Evolutionary conservation across 169 alveolate genomes (phyloP).

Genomic region (Cyclospora cayetanensis): DNA sequence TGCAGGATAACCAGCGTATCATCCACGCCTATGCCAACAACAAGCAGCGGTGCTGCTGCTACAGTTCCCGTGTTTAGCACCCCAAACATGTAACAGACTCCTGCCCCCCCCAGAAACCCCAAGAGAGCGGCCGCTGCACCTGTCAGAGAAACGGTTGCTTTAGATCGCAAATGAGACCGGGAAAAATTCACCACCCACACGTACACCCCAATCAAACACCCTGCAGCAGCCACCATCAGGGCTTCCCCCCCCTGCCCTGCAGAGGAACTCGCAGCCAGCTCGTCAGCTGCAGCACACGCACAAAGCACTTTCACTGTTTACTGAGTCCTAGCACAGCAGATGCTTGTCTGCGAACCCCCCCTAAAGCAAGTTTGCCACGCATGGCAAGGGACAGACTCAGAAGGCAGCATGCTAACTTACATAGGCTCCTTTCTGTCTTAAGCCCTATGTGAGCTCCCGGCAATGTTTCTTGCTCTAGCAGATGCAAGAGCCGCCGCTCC

Average conservation of each 20-base stretch:
- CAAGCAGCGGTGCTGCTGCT: slow-evolving; percentile 85
- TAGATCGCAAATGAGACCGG: slow-evolving; percentile 61
- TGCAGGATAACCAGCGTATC: slow-evolving; percentile 84
- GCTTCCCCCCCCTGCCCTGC: slow-evolving; percentile 62
- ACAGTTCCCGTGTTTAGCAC: slow-evolving; percentile 83
- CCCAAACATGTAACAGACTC: slow-evolving; percentile 82
- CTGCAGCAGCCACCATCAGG: slow-evolving; percentile 47
- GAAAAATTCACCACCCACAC: slow-evolving; percentile 65
- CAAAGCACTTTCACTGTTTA: no score
- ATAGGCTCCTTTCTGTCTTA: slow-evolving; percentile 70
- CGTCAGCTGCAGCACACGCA: slow-evolving; percentile 46
- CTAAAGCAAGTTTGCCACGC: no score
- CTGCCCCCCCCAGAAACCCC: slow-evolving; percentile 85
- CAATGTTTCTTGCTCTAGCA: slow-evolving; percentile 19
- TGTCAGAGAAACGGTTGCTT: slow-evolving; percentile 67
- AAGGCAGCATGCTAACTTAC: neutral
- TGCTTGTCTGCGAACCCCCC: neutral
- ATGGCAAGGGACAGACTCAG: no score
- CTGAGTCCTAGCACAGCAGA: neutral
- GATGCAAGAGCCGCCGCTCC: slow-evolving; percentile 50
- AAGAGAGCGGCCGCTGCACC: slow-evolving; percentile 85
- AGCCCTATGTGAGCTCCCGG: slow-evolving; percentile 68
- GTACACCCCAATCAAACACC: slow-evolving; percentile 41
- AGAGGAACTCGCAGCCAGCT: slow-evolving; percentile 61
- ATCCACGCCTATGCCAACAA: slow-evolving; percentile 86